phyloP scores from a whole-genome alignment of 2,329 filamentous ascomycete species.

The Penicillium sp. region DNA sequence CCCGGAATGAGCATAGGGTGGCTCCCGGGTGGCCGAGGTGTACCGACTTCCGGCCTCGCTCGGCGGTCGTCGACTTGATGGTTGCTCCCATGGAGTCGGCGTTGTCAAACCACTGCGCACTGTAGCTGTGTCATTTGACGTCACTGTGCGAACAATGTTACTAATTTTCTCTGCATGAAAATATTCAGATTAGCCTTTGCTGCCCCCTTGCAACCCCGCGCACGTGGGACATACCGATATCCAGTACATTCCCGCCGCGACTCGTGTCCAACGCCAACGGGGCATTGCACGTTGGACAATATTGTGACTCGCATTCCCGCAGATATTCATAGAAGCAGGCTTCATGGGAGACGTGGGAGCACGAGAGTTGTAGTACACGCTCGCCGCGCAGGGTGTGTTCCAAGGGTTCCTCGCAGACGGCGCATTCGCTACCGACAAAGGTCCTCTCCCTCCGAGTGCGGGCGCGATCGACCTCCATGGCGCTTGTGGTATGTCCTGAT shows the following conservation, averaged over 20 bases:
- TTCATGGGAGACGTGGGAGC: conserved; percentile 94
- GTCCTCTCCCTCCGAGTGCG: conserved; percentile 84
- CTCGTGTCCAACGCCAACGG: conserved; percentile 89
- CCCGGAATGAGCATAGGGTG: conserved; percentile 2
- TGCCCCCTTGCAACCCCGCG: conserved; percentile 4
- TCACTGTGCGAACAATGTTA: conserved; percentile 81
- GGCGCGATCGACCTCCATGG: conserved; percentile 71
- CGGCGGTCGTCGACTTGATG: conserved; percentile 31
- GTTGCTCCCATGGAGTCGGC: conserved; percentile 57
- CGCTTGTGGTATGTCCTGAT: conserved; percentile 54
- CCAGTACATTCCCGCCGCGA: conserved; percentile 84
- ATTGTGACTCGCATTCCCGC: conserved; percentile 87
- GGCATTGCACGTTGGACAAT: conserved; percentile 89
- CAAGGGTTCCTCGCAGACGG: conserved; percentile 92
- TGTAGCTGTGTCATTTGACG: conserved; percentile 59
- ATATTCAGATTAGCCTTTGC: not conserved
- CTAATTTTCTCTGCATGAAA: conserved; percentile 76
- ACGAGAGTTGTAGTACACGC: conserved; percentile 91
- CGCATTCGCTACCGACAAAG: conserved; percentile 90
- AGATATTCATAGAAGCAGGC: conserved; percentile 99
- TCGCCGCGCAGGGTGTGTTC: conserved; percentile 94
- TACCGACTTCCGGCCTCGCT: conserved; percentile 34
- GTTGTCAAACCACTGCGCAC: conserved; percentile 53
- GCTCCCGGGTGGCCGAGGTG: conserved; percentile 12
- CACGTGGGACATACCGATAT: conserved; percentile 64